These are phyloP conservation scores for Phanerochaete sordida DNA, from an alignment of 768 basidiomycete species.

Conservation along the genomic window DNA sequence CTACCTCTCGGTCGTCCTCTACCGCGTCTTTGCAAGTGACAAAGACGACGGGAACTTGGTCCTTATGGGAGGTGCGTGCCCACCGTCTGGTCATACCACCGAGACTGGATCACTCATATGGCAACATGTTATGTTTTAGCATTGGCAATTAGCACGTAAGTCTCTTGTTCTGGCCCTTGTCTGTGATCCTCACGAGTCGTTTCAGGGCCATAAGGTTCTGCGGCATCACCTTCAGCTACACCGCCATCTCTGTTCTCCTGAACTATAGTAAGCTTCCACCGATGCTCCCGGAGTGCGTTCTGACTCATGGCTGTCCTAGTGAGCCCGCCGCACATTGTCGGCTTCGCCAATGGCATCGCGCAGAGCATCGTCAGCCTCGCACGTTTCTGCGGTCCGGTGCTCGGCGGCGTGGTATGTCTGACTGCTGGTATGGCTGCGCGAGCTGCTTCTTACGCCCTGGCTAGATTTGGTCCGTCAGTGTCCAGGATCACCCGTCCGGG, in stretches of 20 bases:
- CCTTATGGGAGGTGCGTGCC: slow-evolving; percentile 73
- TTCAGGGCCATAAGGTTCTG: slow-evolving; percentile 82
- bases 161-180: slow-evolving; percentile 4
- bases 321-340: slow-evolving; percentile 87
- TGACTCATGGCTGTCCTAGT: slow-evolving; percentile 42
- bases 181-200: neutral
- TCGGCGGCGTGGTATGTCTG: slow-evolving; percentile 73
- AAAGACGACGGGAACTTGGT: slow-evolving; percentile 69
- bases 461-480: slow-evolving; percentile 73
- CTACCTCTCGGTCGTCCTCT: slow-evolving; percentile 76
- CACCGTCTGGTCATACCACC: neutral
- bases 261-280: slow-evolving; percentile 62
- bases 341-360: slow-evolving; percentile 92
- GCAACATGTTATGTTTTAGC: slow-evolving; percentile 34
- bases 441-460: neutral
- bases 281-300: neutral
- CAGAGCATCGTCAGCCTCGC: slow-evolving; percentile 95
- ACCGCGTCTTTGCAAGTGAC: slow-evolving; percentile 67
- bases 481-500: slow-evolving; percentile 63
- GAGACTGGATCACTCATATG: neutral
- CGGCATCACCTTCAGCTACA: slow-evolving; percentile 87
- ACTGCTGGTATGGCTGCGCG: neutral
- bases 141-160: slow-evolving; percentile 79
- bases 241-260: slow-evolving; percentile 82
- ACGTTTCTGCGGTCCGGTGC: slow-evolving; percentile 83